These are phyloP conservation scores for Kalaharituber pfeilii DNA, from an alignment of 2,329 filamentous ascomycete species.

Conservation along the genomic window DNA sequence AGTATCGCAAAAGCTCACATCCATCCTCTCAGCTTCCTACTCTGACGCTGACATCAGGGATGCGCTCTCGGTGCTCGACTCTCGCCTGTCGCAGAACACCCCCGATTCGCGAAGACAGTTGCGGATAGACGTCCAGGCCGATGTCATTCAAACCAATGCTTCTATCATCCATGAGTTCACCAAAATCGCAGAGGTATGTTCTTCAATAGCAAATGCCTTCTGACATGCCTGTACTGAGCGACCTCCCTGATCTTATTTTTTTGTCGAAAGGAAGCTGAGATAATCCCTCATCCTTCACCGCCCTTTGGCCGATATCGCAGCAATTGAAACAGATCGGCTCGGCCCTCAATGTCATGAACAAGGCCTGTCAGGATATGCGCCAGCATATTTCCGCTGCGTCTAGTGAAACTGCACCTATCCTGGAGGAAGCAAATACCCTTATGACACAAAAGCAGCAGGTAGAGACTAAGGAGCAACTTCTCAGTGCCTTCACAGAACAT, in stretches of 20 bases:
- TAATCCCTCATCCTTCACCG: neutral
- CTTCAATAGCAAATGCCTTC: neutral
- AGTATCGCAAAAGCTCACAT: conserved; percentile 63
- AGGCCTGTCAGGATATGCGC: conserved; percentile 64
- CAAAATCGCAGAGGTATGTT: conserved; percentile 60
- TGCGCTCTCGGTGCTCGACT: conserved; percentile 61
- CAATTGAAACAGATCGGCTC: conserved; percentile 73
- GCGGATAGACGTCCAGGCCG: conserved; percentile 68
- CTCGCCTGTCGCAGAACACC: conserved; percentile 52
- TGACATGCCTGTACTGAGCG: neutral
- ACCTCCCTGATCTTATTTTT: neutral
- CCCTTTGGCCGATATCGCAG: conserved; percentile 32
- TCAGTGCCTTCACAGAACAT: conserved; percentile 60
- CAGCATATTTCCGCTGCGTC: conserved; percentile 58
- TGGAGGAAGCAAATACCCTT: conserved; percentile 60
- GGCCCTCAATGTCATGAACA: conserved; percentile 62
- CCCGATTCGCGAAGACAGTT: conserved; percentile 62
- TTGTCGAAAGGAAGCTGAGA: neutral
- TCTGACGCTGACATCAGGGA: conserved; percentile 83
- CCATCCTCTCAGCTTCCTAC: conserved; percentile 78
- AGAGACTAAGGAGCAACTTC: conserved; percentile 61
- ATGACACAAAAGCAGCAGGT: conserved; percentile 55
- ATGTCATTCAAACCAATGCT: conserved; percentile 84
- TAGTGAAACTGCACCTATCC: conserved; percentile 51
- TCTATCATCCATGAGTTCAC: conserved; percentile 79